These are phyloP conservation scores for Blastobotrys ciferrii DNA, from an alignment of 1,139 yeast species.

Conservation along the genomic window DNA sequence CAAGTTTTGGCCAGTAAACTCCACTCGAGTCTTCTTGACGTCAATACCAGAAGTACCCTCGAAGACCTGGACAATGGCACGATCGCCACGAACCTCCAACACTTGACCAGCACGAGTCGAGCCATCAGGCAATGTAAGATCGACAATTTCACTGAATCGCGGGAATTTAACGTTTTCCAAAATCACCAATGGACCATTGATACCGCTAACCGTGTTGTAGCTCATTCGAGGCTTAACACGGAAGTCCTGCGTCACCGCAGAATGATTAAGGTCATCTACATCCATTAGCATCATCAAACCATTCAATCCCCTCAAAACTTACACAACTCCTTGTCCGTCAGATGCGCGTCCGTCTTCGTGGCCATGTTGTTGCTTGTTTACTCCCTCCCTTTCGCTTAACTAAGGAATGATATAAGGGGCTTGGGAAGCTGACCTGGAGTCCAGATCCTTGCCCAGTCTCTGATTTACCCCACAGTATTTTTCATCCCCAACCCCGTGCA, in stretches of 20 bases:
- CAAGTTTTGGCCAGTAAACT: conserved; percentile 92
- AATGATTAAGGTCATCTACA: conserved; percentile 73
- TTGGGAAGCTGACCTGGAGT: not conserved
- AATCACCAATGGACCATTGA: conserved; percentile 96
- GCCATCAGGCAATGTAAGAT: conserved; percentile 94
- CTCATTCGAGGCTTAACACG: conserved; percentile 84
- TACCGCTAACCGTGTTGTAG: conserved; percentile 96
- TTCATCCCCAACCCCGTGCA: not conserved
- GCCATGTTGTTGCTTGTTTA: not conserved
- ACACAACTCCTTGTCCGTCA: conserved; percentile 28
- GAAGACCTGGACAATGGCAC: conserved; percentile 97
- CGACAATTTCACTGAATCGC: conserved; percentile 92
- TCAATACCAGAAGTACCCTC: conserved; percentile 98
- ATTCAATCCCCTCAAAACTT: no score
- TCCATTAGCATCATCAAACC: not conserved
- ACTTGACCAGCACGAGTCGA: conserved; percentile 94
- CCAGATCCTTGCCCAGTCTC: not conserved
- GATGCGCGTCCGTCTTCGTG: conserved; percentile 22
- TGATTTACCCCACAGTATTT: not conserved
- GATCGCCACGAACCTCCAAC: conserved; percentile 92
- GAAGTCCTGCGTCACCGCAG: conserved; percentile 89
- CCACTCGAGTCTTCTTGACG: conserved; percentile 94
- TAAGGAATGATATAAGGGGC: conserved; percentile 1
- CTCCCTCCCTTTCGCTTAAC: not conserved
- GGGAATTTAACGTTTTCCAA: conserved; percentile 96